Base-by-base conservation (phyloP, 1,284 basidiomycete genomes). In the Pseudozyma flocculosa region DNA sequence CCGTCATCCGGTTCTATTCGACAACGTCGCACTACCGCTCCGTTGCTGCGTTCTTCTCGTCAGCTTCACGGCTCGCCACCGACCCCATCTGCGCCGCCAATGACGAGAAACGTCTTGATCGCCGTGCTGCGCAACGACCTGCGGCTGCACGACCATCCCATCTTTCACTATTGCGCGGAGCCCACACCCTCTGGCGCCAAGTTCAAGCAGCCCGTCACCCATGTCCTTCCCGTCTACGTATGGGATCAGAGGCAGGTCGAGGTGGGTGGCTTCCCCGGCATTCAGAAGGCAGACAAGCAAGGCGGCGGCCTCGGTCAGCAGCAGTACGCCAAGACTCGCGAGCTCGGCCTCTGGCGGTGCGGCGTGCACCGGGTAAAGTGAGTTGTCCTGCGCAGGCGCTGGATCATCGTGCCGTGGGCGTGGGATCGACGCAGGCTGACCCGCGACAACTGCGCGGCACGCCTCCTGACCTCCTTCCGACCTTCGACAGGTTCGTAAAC, bases 201-300 rank as follows among this genome's bases (percentile, higher is more conserved):
- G 5, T 70, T 73, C 53, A 44, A 48, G 34, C 46, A 60, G 14
- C 52, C 54, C 39, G 32, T 73, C 39, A 73, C 71, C 0, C 71
- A 74, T 50, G 50, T 74, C 34, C 41, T 72, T 2, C 72, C 72
- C 30, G 52, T 74, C 46, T 74, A 69, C 48, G 60, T 74, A 2
- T 67, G 50, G 38, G 72, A 74, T 29, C 68, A 72, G 44, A 46
- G 61, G 10, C 54, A 66, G 21, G 36, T 72, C 19, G 68, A 72
- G 40, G 51, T 72, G 8, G 56, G 61, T 7, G 72, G 70, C 9
- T 57, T 74, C 17, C 68, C 61, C 14, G 19, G 26, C 29, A 18
- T 70, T 10, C 19, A 37, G 22, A 69, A 70, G 36, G 66, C 59
- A 8, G 45, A 46, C 40, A 48, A 46, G 23, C 13, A n/a, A 0